phyloP scores from a whole-genome alignment of 169 alveolate genomes.

The Plasmodium adleri region DNA sequence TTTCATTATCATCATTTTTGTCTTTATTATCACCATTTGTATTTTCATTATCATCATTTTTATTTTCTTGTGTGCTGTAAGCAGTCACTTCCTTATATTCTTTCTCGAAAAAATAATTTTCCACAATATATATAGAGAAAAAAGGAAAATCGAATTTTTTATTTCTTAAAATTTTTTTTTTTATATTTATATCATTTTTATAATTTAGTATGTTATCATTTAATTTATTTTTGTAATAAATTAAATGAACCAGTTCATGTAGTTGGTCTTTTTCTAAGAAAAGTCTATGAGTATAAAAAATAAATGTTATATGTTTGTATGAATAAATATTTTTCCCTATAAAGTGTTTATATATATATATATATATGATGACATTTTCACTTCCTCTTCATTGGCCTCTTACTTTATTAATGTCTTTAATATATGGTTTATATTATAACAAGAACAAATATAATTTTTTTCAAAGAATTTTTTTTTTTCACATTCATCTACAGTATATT shows the following conservation, averaged over 20 bases:
- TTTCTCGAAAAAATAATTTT: conserved; percentile 55
- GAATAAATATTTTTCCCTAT: not conserved
- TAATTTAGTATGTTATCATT: not conserved
- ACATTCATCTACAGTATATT: conserved; percentile 23
- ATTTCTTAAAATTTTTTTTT: conserved; percentile 54
- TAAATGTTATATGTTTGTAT: not conserved
- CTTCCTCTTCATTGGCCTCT: not conserved
- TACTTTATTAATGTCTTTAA: conserved; percentile 67
- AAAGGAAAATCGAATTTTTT: conserved; percentile 34
- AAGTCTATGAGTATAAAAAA: not conserved
- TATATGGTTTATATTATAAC: conserved; percentile 50
- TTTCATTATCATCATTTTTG: not conserved
- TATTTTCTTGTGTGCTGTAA: conserved; percentile 17
- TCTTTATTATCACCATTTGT: not conserved
- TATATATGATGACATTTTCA: not conserved
- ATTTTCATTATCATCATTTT: not conserved
- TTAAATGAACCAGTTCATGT: conserved; percentile 54
- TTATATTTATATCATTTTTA: conserved; percentile 25
- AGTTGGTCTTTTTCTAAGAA: conserved; percentile 21
- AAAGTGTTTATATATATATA: not conserved
- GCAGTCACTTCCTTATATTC: conserved; percentile 43
- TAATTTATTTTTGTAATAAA: conserved; percentile 38
- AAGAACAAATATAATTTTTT: conserved; percentile 61
- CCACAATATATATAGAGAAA: conserved; percentile 51
- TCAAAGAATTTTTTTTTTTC: conserved; percentile 64